Base-by-base conservation (phyloP, 768 basidiomycete genomes). In the Lactarius sp. region DNA sequence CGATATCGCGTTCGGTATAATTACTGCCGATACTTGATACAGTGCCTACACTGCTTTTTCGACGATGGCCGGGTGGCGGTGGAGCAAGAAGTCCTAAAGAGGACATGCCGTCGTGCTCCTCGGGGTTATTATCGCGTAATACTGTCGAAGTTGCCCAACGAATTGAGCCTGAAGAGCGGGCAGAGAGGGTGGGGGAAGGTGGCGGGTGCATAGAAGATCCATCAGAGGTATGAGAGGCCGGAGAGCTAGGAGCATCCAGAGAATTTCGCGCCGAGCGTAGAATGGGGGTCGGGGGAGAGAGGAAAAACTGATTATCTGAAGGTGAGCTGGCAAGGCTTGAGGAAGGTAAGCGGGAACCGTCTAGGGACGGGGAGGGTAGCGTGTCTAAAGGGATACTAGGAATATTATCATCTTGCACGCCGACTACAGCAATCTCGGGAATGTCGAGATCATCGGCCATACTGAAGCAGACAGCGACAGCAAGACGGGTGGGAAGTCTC, bases 171-270 rank as follows among this genome's bases (percentile, higher is more conserved):
- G 78, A 80, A 16, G 68, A 70, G 37, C 53, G 66, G 3, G 79
- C 82, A 0, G 91, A 90, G 10, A 90, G 78, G 0, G 90, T 91
- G 1, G 90, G 91, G 0, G 90, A 92, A 0, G 90, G 89, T 0
- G 90, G 90, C 0, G 73, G 80, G 27, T 76, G 75, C 52, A 37
- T 16, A 49, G 70, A 42, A 33, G 42, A 75, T 77, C 51, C 81
- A n/a, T 80, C 77, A 0, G 76, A 78, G 7, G 77, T 76, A 1
- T 50, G 37, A 18, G 63, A 54, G 1, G 78, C 73, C 3, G 66
- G 68, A 41, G 69, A 68, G 0, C 73, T 72, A 0, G 74, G 69
- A 16, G 73, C 56, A 60, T 77, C 77, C 7, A 75, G 52, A 0
- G 79, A 79, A 14, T 65, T 69, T 6, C 65, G 69, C 60, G 37